A percentile compares a stretch with the other conserved stretches of the same genome.
Conservation (phyloP, 2,329 filamentous ascomycete species). For the Metarhizium album region DNA sequence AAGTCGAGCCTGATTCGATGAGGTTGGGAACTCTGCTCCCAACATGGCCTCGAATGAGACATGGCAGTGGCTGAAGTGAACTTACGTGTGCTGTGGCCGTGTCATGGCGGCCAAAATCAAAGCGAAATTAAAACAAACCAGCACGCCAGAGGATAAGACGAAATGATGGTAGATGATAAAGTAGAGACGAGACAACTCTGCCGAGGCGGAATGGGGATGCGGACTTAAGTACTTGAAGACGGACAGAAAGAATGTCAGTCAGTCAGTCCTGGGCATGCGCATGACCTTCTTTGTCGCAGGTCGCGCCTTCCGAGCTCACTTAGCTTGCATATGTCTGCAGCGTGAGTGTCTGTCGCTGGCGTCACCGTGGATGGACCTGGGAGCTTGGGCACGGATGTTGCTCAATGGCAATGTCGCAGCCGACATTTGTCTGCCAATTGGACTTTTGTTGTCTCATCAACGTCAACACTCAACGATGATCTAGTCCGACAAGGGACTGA, state of each 20-base stretch:
- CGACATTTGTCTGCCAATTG: too few relatives aligned
- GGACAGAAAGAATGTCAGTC: not conserved
- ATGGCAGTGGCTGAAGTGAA: conserved; percentile 11
- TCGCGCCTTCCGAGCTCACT: too few relatives aligned
- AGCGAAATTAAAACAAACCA: not conserved
- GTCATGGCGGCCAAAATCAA: conserved; percentile 14
- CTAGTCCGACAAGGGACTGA: too few relatives aligned
- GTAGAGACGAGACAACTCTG: not conserved
- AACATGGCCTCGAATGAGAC: conserved; percentile 3
- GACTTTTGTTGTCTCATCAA: too few relatives aligned
- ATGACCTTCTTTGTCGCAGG: not conserved
- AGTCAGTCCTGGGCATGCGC: not conserved
- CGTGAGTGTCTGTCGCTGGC: too few relatives aligned
- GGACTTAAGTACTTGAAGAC: not conserved
- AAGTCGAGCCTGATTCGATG: conserved; percentile 17
- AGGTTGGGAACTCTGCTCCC: conserved; percentile 7
- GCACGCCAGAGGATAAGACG: not conserved
- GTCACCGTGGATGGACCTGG: too few relatives aligned
- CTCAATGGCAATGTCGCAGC: too few relatives aligned
- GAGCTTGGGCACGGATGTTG: too few relatives aligned
- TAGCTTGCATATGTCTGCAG: too few relatives aligned
- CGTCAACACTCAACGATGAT: too few relatives aligned
- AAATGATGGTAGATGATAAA: not conserved
- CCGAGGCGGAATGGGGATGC: not conserved
- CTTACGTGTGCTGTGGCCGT: conserved; percentile 25